Base-by-base conservation (phyloP, 176 grass and related monocot genomes). In the Saccharum officinarum region DNA sequence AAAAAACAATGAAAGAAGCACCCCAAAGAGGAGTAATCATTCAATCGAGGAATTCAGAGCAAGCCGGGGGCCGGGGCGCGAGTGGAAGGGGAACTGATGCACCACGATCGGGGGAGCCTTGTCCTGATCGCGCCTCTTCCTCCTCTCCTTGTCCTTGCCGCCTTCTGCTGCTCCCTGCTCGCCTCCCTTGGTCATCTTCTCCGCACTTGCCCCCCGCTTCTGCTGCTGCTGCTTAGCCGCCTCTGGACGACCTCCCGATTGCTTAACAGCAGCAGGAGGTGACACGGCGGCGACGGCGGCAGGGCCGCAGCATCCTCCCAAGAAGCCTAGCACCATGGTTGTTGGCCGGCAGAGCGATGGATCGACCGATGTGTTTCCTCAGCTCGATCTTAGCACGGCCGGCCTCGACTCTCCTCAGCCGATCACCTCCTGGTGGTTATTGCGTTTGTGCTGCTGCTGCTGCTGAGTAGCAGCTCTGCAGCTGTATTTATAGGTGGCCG, bases 71-170 rank as follows among this genome's bases (percentile, higher is more conserved):
- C n/a, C n/a, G 18, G 75, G 83, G 20, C 69, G 83, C 4, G 88
- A 88, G 47, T 95, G 83, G 31, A 91, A 86, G 18, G 90, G 86
- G 18, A 91, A 85, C 33, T 92, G 83, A 37, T 81, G 18, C 38
- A 79, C 42, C 8, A 78, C 9, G 10, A 75, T 46, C 6, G 23
- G 23, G 1, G 88, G 28, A 26, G 6, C 18, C 44, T 36, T 67
- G 17, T 36, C 73, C 23, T n/a, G 0, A 15, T 34, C 69, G 4
- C 64, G 81, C 37, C 33, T 81, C 61, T 59, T 81, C 14, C 30
- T 79, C 52, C 11, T 26, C 66, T 14, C 18, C 54, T 71, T 22
- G 26, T 9, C 17, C 52, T 70, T 18, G 22, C 4, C 26, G 3
- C 2, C 6, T 4, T 0, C 59, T 3, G 14, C 7, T 5, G 9